These are phyloP conservation scores for Magnaporthiopsis rhizophila DNA, from an alignment of 2,329 filamentous ascomycete species.

Conservation along the genomic window DNA sequence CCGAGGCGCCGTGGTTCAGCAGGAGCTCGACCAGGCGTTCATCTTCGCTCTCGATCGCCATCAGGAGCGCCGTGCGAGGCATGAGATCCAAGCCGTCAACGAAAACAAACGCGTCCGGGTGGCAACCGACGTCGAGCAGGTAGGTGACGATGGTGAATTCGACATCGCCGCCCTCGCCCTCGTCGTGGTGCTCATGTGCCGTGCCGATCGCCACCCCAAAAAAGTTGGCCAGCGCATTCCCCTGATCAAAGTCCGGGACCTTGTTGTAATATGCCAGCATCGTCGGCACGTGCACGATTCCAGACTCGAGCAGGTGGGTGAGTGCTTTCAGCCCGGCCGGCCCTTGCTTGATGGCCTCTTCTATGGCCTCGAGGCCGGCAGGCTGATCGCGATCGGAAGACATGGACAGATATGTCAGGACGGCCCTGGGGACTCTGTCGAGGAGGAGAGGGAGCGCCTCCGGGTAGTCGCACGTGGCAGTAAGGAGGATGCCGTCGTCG, in stretches of 20 bases:
- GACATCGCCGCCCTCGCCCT: not conserved
- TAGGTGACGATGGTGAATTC: not conserved
- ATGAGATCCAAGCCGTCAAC: not conserved
- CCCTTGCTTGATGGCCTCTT: not conserved
- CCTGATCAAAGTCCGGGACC: not conserved
- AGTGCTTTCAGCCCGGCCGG: not conserved
- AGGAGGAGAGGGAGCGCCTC: not conserved
- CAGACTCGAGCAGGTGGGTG: not conserved
- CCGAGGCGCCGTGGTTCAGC: not conserved
- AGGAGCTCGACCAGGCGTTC: not conserved
- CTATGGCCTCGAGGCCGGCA: not conserved
- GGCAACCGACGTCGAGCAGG: not conserved
- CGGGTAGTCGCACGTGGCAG: not conserved
- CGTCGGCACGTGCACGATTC: not conserved
- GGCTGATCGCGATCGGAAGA: not conserved
- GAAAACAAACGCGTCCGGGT: not conserved
- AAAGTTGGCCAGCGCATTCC: not conserved
- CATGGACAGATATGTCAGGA: not conserved
- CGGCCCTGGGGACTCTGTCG: not conserved
- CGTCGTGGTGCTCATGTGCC: not conserved
- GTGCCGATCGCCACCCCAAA: not conserved
- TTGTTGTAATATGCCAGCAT: not conserved
- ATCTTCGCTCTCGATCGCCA: not conserved
- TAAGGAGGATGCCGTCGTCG: not conserved
- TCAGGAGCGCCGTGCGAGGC: not conserved